phyloP scores from a whole-genome alignment of 2,329 filamentous ascomycete genomes.

The Aphanocladium album region DNA sequence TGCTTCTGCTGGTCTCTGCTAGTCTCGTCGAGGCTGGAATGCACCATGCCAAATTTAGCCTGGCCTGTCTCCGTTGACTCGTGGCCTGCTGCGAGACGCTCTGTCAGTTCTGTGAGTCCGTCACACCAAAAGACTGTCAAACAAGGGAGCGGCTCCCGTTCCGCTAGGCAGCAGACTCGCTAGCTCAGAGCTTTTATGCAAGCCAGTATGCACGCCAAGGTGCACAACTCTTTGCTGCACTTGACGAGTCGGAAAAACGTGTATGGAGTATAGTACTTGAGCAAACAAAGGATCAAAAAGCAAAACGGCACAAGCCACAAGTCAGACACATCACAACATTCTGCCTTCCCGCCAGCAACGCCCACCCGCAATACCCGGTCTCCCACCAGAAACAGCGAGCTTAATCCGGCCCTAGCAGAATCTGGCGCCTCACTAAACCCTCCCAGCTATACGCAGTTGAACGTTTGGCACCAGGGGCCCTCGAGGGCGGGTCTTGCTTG shows the following conservation, averaged over 20 bases:
- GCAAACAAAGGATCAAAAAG: neutral
- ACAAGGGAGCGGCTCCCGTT: neutral
- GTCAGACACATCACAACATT: neutral
- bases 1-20: neutral
- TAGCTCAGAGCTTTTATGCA: neutral
- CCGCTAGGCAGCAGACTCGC: neutral
- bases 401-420: neutral
- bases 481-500: neutral
- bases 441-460: neutral
- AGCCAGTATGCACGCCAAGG: neutral
- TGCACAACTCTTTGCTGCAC: neutral
- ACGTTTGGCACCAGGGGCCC: neutral
- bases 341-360: neutral
- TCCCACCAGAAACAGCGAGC: neutral
- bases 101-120: too few species aligned
- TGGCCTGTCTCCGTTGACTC: slow-evolving; percentile 6
- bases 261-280: neutral
- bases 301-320: neutral
- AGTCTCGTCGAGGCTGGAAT: neutral
- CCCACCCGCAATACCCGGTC: neutral
- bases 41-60: slow-evolving; percentile 2
- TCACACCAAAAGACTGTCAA: neutral
- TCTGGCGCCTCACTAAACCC: neutral
- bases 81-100: too few species aligned
- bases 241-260: slow-evolving; percentile 7